Evolutionary conservation across 768 basidiomycete genomes (phyloP).

Genomic region (Boletus rubescentipes): DNA sequence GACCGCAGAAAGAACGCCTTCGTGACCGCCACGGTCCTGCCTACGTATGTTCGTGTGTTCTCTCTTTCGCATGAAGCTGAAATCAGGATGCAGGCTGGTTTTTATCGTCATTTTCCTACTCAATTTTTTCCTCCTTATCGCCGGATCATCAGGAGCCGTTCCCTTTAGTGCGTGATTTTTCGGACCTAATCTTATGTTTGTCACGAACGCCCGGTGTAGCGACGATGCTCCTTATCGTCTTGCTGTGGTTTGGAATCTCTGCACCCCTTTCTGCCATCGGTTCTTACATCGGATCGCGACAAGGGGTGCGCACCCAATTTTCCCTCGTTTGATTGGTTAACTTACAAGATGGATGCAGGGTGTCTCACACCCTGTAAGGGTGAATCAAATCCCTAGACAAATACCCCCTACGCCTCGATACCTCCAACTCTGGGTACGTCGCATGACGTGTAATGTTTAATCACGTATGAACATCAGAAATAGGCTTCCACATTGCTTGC

Average conservation of each 20-base stretch:
- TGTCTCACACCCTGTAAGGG: conserved; percentile 80
- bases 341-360: conserved; percentile 41
- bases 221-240: conserved; percentile 79
- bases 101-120: conserved; percentile 88
- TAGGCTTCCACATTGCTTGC: conserved; percentile 76
- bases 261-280: conserved; percentile 87
- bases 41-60: conserved; percentile 55
- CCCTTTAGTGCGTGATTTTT: conserved; percentile 70
- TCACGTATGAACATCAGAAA: conserved; percentile 14
- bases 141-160: conserved; percentile 91
- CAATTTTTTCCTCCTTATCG: conserved; percentile 82
- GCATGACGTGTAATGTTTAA: neutral
- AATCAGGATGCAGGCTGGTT: conserved; percentile 52
- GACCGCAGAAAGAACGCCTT: conserved; percentile 82
- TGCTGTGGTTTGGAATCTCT: conserved; percentile 93
- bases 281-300: conserved; percentile 81
- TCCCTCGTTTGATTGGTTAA: neutral
- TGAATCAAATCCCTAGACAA: conserved; percentile 94
- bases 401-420: conserved; percentile 88
- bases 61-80: conserved; percentile 6
- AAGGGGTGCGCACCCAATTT: conserved; percentile 59
- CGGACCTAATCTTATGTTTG: neutral
- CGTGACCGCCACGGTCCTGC: conserved; percentile 83
- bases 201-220: conserved; percentile 39
- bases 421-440: conserved; percentile 72